Base-by-base conservation (phyloP, 2,329 filamentous ascomycete species). In the Alternaria sp. region DNA sequence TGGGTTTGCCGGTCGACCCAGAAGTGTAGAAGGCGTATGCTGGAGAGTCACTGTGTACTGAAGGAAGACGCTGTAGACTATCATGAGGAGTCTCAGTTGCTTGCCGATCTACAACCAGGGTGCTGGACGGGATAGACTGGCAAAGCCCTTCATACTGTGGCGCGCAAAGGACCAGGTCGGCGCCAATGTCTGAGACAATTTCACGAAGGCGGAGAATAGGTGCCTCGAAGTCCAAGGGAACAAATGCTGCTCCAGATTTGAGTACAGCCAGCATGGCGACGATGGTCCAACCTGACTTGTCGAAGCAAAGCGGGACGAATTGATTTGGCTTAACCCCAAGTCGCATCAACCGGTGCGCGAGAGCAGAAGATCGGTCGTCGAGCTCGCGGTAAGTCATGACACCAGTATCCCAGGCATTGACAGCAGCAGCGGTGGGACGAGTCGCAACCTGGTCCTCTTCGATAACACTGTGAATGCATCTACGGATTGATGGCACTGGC, bases 21-120 rank as follows among this genome's bases (percentile, higher is more conserved):
- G 86, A 86, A 0, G 85, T 86, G 64, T 90, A 88, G 5, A 91
- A 84, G 4, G 89, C 82, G 70, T 89, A 91, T 0, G 89, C 88
- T 3, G 83, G 82, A 23, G 86, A 83, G 21, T 84, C 80, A 0
- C 83, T 80, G 0, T 78, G 72, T 0, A 82, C 77, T 6, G 78
- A 68, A 1, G 77, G 74, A 0, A 78, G 69, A 0, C 72, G 51
- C 6, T 64, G 70, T 1, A 79, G 59, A 72, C 65, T 66, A 64
- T 64, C 75, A 77, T 46, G 69, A 76, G 36, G 67, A 74, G 69
- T 11, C 81, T 78, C 43, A 83, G 79, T 19, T 81, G 79, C 57
- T 78, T 82, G 21, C 80, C 78, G 43, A 81, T 83, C 45, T 78
- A 77, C 36, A 9, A 66, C 62, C 9, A 74, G 45, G 8, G 71